phyloP scores from a whole-genome alignment of 192 early-diverging fungal genomes.

The Cetraspora pellucida region DNA sequence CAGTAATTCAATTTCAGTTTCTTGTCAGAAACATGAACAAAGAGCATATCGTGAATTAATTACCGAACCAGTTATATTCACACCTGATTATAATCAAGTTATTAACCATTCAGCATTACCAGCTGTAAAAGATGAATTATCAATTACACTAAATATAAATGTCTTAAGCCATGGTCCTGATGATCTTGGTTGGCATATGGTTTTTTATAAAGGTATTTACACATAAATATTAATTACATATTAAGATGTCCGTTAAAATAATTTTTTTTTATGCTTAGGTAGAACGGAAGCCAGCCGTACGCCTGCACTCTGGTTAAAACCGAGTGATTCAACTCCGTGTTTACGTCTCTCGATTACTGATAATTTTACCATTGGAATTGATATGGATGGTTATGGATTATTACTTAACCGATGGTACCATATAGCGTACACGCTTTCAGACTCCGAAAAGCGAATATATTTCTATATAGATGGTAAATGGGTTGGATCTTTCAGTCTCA shows the following conservation, averaged over 20 bases:
- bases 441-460: slow-evolving; percentile 19
- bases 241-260: not conserved
- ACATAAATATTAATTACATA: not conserved
- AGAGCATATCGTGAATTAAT: slow-evolving; percentile 21
- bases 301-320: slow-evolving; percentile 14
- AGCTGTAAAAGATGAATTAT: slow-evolving; percentile 13
- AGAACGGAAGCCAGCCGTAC: not conserved
- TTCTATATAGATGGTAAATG: slow-evolving; percentile 24
- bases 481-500: not conserved
- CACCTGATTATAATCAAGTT: not conserved
- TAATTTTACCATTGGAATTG: not conserved
- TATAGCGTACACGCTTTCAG: slow-evolving; percentile 28
- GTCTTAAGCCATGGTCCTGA: not conserved
- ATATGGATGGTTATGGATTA: not conserved
- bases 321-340: not conserved
- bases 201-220: slow-evolving; percentile 32
- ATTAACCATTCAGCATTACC: slow-evolving; percentile 5
- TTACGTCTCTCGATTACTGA: not conserved
- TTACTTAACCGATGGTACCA: slow-evolving; percentile 18
- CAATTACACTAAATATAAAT: slow-evolving; percentile 15
- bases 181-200: accelerated
- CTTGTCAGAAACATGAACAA: not conserved
- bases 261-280: slow-evolving; percentile 13
- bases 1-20: slow-evolving; percentile 16
- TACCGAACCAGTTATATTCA: not conserved